A percentile compares a stretch with the other conserved stretches of the same genome.
These are phyloP conservation scores for Cladosporium sp. DNA, from an alignment of 2,329 filamentous ascomycete genomes.

Conservation along the genomic window DNA sequence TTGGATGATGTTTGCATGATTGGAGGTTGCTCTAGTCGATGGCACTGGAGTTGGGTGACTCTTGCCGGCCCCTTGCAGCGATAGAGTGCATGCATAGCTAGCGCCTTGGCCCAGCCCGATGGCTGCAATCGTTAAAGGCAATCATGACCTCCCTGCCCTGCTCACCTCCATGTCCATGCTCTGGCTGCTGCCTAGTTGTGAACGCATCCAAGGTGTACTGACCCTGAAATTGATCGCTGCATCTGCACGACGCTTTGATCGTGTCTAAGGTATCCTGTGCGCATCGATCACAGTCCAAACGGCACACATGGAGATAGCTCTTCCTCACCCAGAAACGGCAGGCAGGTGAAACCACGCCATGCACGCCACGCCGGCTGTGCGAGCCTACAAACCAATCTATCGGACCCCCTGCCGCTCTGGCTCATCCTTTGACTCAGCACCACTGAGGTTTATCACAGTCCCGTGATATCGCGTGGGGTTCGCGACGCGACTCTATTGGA, in stretches of 20 bases:
- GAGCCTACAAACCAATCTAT: conserved; percentile 18
- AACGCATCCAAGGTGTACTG: not conserved
- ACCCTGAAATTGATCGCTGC: not conserved
- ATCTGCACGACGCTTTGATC: not conserved
- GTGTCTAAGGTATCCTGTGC: not conserved
- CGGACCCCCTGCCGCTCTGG: conserved; percentile 14
- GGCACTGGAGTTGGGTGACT: not conserved
- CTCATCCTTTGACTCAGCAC: conserved; percentile 21
- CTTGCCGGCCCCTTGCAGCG: conserved; percentile 17
- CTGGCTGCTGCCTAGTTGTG: conserved; percentile 2
- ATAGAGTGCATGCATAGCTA: conserved; percentile 17
- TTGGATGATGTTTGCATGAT: not conserved
- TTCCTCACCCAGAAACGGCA: not conserved
- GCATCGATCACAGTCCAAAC: not conserved
- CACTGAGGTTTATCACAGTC: conserved; percentile 10
- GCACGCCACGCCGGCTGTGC: conserved; percentile 20
- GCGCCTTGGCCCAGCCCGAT: conserved; percentile 18
- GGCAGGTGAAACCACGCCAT: conserved; percentile 17
- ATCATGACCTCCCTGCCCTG: conserved; percentile 10
- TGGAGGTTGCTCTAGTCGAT: not conserved
- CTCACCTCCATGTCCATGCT: not conserved
- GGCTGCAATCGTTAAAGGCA: conserved; percentile 12
- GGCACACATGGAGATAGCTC: not conserved
- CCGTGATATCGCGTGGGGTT: conserved; percentile 25
- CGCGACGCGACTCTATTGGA: conserved; percentile 19